Conservation (phyloP, 1,139 yeast species). For the Chernovozyma aurita region DNA sequence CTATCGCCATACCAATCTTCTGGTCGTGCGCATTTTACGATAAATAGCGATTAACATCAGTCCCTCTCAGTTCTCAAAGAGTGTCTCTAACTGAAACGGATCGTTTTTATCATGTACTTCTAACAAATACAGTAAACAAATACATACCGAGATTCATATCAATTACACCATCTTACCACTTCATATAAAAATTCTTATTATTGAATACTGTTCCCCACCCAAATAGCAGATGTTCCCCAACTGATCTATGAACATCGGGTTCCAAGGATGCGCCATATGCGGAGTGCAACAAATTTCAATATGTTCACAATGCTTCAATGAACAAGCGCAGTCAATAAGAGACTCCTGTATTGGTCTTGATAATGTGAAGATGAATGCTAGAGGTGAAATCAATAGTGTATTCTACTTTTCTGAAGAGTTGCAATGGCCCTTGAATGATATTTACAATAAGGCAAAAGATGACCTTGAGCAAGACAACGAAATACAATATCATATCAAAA, state of each 20-base stretch:
- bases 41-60: no score
- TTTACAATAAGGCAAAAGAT: not conserved
- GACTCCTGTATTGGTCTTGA: slow-evolving; percentile 26
- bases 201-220: no score
- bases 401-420: slow-evolving; percentile 10
- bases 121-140: no score
- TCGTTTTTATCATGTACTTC: no score
- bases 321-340: slow-evolving; percentile 17
- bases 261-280: slow-evolving; percentile 4
- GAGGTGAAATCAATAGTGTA: slow-evolving; percentile 25
- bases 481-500: not conserved
- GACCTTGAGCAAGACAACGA: not conserved
- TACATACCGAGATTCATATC: no score
- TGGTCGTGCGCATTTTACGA: no score
- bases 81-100: no score
- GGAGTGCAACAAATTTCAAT: slow-evolving; percentile 5
- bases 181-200: no score
- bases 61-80: no score
- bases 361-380: slow-evolving; percentile 14
- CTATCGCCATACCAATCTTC: no score
- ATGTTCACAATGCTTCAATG: slow-evolving; percentile 20
- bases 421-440: slow-evolving; percentile 5
- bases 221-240: not conserved
- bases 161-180: no score
- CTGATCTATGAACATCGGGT: not conserved